Evolutionary conservation across 768 basidiomycete genomes (phyloP), one percentile per base, ranked within the genome.

Genomic region (Trametes maxima): DNA sequence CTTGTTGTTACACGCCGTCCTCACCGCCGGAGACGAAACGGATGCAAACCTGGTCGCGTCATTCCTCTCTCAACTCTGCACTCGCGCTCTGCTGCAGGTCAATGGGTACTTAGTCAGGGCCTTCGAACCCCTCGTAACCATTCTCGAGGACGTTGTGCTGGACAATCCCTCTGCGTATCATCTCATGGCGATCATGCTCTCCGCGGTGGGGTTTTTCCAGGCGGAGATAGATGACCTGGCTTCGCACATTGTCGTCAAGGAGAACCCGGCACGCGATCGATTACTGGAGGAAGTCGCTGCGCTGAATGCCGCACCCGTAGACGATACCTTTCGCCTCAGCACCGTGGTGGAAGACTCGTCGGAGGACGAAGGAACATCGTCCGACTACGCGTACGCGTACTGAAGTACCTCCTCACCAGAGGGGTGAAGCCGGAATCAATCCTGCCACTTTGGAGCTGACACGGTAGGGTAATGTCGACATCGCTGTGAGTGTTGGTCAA

Each of bases 161-260:
- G 84, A 85, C 65, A 75, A 79, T 40, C 83, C 83, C 4, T 67
- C 72, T 33, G 82, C 80, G 0, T 81, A 77, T 70, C 68, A 69
- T 7, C 76, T 76, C 61, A 69, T 78, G 53, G 80, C 78, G 5
- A 60, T 75, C 54, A 67, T 83, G 21, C 74, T 82, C 16, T 64
- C 69, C 36, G 62, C 57, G 4, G 54, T 51, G 1, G 57, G 54
- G 6, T 19, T 66, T 8, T 17, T 36, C 2, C 28, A 47, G 14
- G 1, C n/a, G 19, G 44, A 36, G 19, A 36, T 65, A 13, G 60
- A 65, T 22, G 56, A 65, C 44, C 28, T 65, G 13, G 60, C 64
- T 12, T 33, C 56, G 4, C 50, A 43, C 7, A 53, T 57, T 49
- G 13, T 58, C 44, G 24, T 58, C n/a, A 45, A 25, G 45, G 52